Percentiles rank a stretch among this genome's conserved stretches.
phyloP scores from a whole-genome alignment of 2,329 filamentous ascomycete species.

The Paracorniculantispora psalliotae region DNA sequence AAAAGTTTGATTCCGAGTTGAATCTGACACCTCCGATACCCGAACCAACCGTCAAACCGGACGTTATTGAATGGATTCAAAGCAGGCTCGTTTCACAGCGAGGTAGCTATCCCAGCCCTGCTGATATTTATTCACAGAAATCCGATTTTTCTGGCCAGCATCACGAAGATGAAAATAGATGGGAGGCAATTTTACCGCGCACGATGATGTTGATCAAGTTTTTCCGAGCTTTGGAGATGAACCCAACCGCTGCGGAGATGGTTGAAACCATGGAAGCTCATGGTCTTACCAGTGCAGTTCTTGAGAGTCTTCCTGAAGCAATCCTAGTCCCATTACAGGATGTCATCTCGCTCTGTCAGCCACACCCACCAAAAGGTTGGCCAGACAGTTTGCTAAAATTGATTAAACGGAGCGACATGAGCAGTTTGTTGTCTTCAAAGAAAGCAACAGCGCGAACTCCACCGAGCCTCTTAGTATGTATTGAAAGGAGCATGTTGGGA shows the following conservation, averaged over 20 bases:
- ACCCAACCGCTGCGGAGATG: conserved; percentile 53
- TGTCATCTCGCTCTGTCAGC: conserved; percentile 77
- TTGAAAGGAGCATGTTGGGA: neutral
- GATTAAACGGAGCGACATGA: conserved; percentile 77
- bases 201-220: conserved; percentile 67
- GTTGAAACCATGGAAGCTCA: conserved; percentile 66
- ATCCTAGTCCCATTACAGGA: conserved; percentile 78
- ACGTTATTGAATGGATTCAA: conserved; percentile 52
- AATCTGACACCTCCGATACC: conserved; percentile 28
- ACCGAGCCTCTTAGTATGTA: conserved; percentile 40
- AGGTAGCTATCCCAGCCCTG: conserved; percentile 37
- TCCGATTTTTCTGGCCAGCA: conserved; percentile 32
- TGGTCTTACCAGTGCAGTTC: conserved; percentile 59
- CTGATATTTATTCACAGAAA: conserved; percentile 40
- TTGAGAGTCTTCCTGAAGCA: conserved; percentile 82
- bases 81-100: conserved; percentile 36
- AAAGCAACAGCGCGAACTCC: conserved; percentile 26
- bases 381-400: conserved; percentile 64
- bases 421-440: conserved; percentile 52
- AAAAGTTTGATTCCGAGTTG: conserved; percentile 32
- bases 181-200: conserved; percentile 53
- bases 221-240: conserved; percentile 52
- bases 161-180: conserved; percentile 33
- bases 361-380: conserved; percentile 76
- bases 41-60: conserved; percentile 30